Base-by-base conservation (phyloP, 805 yeast species). In the Yamadazyma phyllophila region DNA sequence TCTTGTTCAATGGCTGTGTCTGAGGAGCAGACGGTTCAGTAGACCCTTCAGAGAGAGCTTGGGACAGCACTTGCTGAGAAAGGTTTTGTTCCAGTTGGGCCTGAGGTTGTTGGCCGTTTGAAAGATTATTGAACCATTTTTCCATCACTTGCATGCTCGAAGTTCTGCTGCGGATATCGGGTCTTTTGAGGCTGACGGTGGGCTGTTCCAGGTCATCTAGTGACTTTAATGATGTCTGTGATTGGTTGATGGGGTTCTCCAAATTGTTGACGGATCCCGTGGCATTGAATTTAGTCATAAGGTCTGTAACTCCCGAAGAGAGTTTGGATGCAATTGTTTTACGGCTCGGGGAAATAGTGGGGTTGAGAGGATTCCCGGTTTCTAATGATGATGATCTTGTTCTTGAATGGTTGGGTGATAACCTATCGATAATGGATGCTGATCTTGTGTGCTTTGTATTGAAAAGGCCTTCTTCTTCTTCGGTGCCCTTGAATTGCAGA, bases 71-170 rank as follows among this genome's bases (percentile, higher is more conserved):
- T 29, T 24, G 40, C 10, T 10, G 15, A 4, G 42, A 30, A 10
- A 12, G 30, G 36, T 24, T 26, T 16, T 17, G 41, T 20, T 7
- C n/a, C 26, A 17, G 11, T 11, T 29, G 13, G 31, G 8, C 7
- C 31, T 29, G 33, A 30, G 33, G 53, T 29, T 50, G 47, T 16
- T 42, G 40, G 27, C 39, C 52, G 34, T 45, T 44, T 27, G 43
- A 45, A 8, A 71, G 50, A 51, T 67, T 69, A 50, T 61, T 66
- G 47, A 71, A 67, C 74, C 75, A 71, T 48, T 62, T 67, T 48
- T 71, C 76, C 71, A 71, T 68, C 13, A 71, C 59, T 46, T 70
- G 76, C 16, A 67, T 46, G 50, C 74, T 69, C 26, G 73, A 55
- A 9, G 72, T 63, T 50, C 74, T 58, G 24, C 58, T 53, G 27